These are phyloP conservation scores for Tanacetum coccineum DNA, from an alignment of 129 eudicot species.

Conservation along the genomic window DNA sequence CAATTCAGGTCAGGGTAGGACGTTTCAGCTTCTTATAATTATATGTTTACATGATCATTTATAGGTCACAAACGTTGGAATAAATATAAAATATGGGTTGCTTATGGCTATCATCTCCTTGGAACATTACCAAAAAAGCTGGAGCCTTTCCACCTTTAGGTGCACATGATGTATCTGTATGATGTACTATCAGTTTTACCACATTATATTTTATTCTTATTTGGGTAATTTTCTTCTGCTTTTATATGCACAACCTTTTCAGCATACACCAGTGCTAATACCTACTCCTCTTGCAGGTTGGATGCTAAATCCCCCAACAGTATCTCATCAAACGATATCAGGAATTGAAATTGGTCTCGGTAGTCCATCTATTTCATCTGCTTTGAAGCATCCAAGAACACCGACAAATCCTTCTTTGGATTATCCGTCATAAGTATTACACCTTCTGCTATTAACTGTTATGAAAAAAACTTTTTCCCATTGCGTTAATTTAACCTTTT, in stretches of 20 bases:
- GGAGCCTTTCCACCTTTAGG: constrained; percentile 90
- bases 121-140: constrained; percentile 77
- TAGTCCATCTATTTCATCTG: constrained; percentile 78
- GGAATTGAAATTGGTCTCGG: constrained; percentile 77
- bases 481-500: no score
- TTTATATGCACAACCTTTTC: constrained; percentile 58
- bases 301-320: constrained; percentile 78
- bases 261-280: no score
- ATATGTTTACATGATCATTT: no score
- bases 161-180: constrained; percentile 78
- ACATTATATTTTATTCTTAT: background rate
- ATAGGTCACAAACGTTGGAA: no score
- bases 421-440: no score
- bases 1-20: no score
- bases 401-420: no score
- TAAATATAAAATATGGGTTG: no score
- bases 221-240: background rate
- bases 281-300: no score
- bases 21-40: no score
- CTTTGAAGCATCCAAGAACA: constrained; percentile 83
- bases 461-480: no score
- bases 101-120: constrained; percentile 77
- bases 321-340: constrained; percentile 65
- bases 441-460: no score
- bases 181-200: background rate